A percentile compares a stretch with the other conserved stretches of the same genome.
These are phyloP conservation scores for Cicer yamashitae DNA, from an alignment of 306 rosid genomes.

Conservation along the genomic window DNA sequence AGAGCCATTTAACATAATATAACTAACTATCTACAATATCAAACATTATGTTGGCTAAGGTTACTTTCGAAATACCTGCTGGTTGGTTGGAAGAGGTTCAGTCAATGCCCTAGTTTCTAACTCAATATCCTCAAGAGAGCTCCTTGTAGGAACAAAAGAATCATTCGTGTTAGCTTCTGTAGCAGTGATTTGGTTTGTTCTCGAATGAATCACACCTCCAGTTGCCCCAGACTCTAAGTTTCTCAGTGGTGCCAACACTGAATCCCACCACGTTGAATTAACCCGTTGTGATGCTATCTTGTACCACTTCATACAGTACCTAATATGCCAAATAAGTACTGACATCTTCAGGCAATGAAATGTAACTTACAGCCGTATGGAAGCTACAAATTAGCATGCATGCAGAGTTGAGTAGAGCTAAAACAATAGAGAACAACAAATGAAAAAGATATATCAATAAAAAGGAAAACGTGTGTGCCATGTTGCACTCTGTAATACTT, in stretches of 20 bases:
- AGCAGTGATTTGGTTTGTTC: conserved; percentile 44
- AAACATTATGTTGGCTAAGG: conserved; percentile 36
- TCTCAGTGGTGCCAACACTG: conserved; percentile 81
- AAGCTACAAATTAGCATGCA: conserved; percentile 22
- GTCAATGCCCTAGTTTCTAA: conserved; percentile 92
- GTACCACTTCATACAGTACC: conserved; percentile 93
- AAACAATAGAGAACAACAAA: not conserved
- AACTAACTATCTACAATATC: conserved; percentile 23
- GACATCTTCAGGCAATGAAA: conserved; percentile 46
- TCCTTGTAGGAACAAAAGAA: too few species aligned
- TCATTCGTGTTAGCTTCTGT: conserved; percentile 46
- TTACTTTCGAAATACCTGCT: conserved; percentile 65
- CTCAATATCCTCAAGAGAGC: too few species aligned
- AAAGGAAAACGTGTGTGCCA: not conserved
- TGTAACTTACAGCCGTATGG: conserved; percentile 13
- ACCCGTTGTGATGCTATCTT: conserved; percentile 81
- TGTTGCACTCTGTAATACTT: conserved; percentile 12
- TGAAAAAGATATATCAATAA: not conserved
- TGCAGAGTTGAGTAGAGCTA: conserved; percentile 4
- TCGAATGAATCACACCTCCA: conserved; percentile 49
- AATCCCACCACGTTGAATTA: conserved; percentile 85
- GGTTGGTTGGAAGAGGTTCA: conserved; percentile 99
- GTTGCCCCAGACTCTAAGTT: conserved; percentile 72
- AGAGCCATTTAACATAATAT: conserved; percentile 26
- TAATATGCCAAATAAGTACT: conserved; percentile 43